Conservation (phyloP, 2,329 filamentous ascomycete genomes). For the Cercospora sp. region DNA sequence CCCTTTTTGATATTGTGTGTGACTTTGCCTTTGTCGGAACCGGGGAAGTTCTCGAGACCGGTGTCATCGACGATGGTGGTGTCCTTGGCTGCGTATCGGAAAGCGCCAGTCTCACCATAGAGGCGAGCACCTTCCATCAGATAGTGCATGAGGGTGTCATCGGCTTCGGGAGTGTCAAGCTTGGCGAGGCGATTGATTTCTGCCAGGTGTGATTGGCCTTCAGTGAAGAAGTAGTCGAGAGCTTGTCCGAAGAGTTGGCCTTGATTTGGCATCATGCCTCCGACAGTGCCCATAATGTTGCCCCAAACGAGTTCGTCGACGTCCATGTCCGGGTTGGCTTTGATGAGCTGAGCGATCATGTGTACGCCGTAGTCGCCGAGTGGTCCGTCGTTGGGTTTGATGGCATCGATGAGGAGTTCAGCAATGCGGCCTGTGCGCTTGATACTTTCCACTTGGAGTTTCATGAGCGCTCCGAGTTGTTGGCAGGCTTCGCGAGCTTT, state of each 20-base stretch:
- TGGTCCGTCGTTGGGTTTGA: conserved; percentile 43
- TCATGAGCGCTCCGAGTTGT: conserved; percentile 51
- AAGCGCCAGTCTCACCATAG: conserved; percentile 46
- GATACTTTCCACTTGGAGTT: conserved; percentile 52
- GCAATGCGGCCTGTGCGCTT: conserved; percentile 42
- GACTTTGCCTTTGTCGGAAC: conserved; percentile 22
- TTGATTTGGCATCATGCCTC: conserved; percentile 58
- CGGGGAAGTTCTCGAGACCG: conserved; percentile 14
- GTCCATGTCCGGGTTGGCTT: conserved; percentile 44
- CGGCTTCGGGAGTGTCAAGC: conserved; percentile 47
- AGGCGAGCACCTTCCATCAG: conserved; percentile 48
- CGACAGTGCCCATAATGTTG: conserved; percentile 59
- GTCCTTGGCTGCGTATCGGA: conserved; percentile 40
- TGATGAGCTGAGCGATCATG: conserved; percentile 56
- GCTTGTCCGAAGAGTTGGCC: conserved; percentile 59
- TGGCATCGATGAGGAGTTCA: conserved; percentile 42
- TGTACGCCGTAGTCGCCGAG: conserved; percentile 57
- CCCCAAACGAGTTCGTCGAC: conserved; percentile 56
- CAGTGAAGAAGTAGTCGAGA: conserved; percentile 57
- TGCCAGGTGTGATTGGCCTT: conserved; percentile 49
- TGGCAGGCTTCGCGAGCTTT: conserved; percentile 51
- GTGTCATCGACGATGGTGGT: conserved; percentile 40
- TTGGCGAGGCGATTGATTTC: conserved; percentile 52
- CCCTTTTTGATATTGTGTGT: conserved; percentile 40
- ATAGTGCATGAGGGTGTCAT: conserved; percentile 55